phyloP scores from a whole-genome alignment of 305 asterid genomes.

The Plantago rigida region DNA sequence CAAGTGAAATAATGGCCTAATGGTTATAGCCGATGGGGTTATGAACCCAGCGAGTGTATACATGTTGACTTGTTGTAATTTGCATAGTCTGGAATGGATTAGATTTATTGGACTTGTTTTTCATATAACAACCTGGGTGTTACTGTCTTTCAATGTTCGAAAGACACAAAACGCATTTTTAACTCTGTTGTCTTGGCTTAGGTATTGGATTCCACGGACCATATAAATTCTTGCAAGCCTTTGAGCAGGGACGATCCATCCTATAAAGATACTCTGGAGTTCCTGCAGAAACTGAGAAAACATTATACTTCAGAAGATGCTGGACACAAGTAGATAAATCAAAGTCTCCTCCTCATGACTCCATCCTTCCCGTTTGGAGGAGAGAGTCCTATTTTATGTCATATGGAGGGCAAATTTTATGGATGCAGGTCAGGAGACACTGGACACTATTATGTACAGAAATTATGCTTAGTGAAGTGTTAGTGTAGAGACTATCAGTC shows the following conservation, averaged over 20 bases:
- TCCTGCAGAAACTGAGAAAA: constrained; percentile 63
- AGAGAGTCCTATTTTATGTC: no score
- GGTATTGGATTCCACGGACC: constrained; percentile 96
- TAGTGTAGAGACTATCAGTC: no score
- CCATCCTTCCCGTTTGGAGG: neutral
- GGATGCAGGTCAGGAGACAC: no score
- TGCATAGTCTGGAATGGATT: neutral
- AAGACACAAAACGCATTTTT: neutral
- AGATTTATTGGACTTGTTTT: constrained; percentile 1
- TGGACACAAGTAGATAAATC: constrained; percentile 21
- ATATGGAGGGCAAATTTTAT: no score
- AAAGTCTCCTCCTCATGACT: neutral
- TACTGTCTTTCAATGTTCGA: neutral
- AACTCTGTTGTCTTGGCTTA: constrained; percentile 28
- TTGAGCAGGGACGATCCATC: constrained; percentile 77
- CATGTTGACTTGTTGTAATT: no score
- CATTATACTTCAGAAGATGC: constrained; percentile 33
- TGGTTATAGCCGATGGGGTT: no score
- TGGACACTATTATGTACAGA: no score
- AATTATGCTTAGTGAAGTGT: no score
- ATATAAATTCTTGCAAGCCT: constrained; percentile 94
- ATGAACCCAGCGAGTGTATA: no score
- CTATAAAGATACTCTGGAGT: constrained; percentile 69
- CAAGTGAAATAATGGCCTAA: no score
- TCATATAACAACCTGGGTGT: neutral